Evolutionary conservation across 768 basidiomycete species (phyloP), one percentile per base, ranked within the genome.

Genomic region (Agaricus blazei): DNA sequence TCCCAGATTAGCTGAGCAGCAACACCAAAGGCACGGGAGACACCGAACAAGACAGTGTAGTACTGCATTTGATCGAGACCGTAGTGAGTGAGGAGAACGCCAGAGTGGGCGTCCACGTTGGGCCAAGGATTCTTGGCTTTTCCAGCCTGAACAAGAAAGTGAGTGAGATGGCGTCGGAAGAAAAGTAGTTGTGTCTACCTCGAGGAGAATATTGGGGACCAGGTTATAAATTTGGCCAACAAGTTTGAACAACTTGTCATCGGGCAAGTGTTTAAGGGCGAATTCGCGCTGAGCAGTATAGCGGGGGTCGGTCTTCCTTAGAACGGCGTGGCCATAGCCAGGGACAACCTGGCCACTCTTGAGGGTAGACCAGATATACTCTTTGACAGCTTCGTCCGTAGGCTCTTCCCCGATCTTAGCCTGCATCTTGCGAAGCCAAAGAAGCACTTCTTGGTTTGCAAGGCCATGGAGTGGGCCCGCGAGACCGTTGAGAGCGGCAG

Each of bases 21-120:
- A 54, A 93, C 91, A 74, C 90, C 90, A 62, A 93, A 90, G 15
- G 90, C 93, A 67, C 93, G 88, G n/a, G 92, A 95, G 7, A 97
- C 90, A 76, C 93, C 94, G 71, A 97, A 97, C 58, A 97, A 79
- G 54, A 98, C 96, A 62, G 95, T 98, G 77, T 98, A 98, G 80
- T 90, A 98, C 68, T 92, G 83, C 88, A 95, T 93, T 72, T 95
- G 84, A 59, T 79, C 82, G 53, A 96, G 75, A 48, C 92, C 92
- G 65, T 93, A 94, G 73, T 94, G 76, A 28, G 88, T 87, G 23
- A 95, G 74, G 45, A 95, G 82, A 51, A 84, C 90, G 72, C 92
- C 93, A 14, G 96, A 98, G 77, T 96, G 94, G 48, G 95, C 93
- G 69, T 98, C 95, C 54, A 98, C 95, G 70, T 98, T 98, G 44